Base-by-base conservation (phyloP, 768 basidiomycete genomes). In the Rhizopogon roseolus region DNA sequence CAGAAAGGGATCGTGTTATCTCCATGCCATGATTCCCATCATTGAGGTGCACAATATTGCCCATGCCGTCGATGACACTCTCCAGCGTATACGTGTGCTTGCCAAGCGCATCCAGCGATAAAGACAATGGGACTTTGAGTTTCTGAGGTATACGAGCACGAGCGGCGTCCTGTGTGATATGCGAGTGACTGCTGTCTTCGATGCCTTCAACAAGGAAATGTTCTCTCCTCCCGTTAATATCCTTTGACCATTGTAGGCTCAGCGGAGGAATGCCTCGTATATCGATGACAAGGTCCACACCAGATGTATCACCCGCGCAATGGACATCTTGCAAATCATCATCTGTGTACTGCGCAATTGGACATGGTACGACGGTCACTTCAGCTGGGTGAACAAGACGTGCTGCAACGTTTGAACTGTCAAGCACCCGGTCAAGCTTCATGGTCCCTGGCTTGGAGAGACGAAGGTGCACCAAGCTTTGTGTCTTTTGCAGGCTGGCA, bases 121-220 rank as follows among this genome's bases (percentile, higher is more conserved):
- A 73, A 1, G 79, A 78, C 53, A 93, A 72, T 17, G 91, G 91
- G 27, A 93, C 80, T 49, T 76, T 76, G 29, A 92, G 71, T 32
- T 80, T 73, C 57, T 86, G 82, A 6, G 86, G 79, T 4, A 67
- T 64, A 41, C 63, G 64, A 52, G 63, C 41, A 14, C 57, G 65
- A 10, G 60, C 43, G 49, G 67, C 62, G 17, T 61, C 54, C 5
- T 64, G 56, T 16, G 64, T 56, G 22, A 62, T 71, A 36, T 71
- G 59, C 34, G 66, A 67, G 25, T 74, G 67, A 42, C 76, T 74
- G 22, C 77, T 76, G 38, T 78, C 80, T 65, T 91, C 87, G 46
- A 95, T 90, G 8, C 93, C 92, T 62, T 94, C 92, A 2, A 93
- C 90, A 39, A 88, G 71, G 57, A 88, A 88, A 42, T 80, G 75